Conservation (phyloP, 2,329 filamentous ascomycete species). For the Arthrocladium fulminans region DNA sequence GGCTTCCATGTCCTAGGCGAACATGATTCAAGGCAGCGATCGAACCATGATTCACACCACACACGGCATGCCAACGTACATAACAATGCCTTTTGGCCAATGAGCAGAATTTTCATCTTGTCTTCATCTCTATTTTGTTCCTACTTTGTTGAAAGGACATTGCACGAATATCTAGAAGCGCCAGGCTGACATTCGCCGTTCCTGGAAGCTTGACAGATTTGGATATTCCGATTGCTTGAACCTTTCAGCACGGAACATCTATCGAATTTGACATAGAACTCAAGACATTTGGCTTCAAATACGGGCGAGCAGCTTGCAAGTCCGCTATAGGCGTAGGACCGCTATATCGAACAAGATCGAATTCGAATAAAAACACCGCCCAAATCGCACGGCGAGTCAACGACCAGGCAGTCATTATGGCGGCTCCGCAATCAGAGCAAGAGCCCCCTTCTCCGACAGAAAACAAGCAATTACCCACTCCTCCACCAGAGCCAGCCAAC, state of each 20-base stretch:
- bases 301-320: background rate
- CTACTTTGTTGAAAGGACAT: no score
- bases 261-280: no score
- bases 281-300: background rate
- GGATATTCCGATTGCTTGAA: background rate
- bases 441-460: constrained; percentile 3
- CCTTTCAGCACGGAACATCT: no score
- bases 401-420: background rate
- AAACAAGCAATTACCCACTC: constrained; percentile 5
- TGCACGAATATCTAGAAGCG: no score
- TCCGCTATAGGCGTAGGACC: background rate
- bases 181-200: background rate
- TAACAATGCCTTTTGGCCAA: background rate
- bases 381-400: background rate
- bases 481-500: constrained; percentile 5
- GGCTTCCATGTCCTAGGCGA: constrained; percentile 1
- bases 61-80: background rate
- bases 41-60: constrained; percentile 1
- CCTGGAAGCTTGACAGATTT: no score
- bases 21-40: background rate
- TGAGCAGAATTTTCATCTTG: background rate
- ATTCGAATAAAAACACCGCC: background rate
- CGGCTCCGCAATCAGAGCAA: background rate
- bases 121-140: background rate
- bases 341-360: no score